These are phyloP conservation scores for Piromyces finnis DNA, from an alignment of 192 early-diverging fungal species.

Conservation along the genomic window DNA sequence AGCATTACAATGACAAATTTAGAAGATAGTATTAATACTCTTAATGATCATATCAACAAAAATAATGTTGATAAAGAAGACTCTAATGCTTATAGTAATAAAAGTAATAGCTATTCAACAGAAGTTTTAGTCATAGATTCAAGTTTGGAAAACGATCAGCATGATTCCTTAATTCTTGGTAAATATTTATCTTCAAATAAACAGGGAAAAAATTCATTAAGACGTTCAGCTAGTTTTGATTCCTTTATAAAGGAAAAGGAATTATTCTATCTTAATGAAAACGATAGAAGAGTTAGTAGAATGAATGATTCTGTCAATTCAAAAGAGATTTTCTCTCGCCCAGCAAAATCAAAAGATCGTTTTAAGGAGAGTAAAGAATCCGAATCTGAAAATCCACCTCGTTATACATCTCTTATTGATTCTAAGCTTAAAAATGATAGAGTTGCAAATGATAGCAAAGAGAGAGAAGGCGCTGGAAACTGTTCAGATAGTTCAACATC, in stretches of 20 bases:
- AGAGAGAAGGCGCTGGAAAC: too few species aligned
- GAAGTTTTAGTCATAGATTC: background rate
- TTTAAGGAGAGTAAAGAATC: background rate
- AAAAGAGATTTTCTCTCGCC: background rate
- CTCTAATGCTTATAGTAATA: background rate
- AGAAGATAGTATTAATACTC: background rate
- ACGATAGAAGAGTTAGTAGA: background rate
- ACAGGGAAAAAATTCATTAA: background rate
- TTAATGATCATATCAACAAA: too few species aligned
- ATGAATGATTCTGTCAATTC: too few species aligned
- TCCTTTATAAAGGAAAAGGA: background rate
- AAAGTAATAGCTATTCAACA: background rate
- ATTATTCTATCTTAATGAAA: too few species aligned
- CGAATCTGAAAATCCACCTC: background rate
- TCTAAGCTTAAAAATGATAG: too few species aligned
- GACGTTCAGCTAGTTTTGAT: background rate
- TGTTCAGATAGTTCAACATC: too few species aligned
- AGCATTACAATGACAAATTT: background rate
- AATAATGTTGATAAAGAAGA: background rate
- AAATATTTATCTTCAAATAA: background rate
- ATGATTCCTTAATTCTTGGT: background rate
- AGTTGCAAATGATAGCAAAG: too few species aligned
- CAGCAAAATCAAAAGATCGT: background rate
- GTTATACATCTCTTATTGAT: too few species aligned
- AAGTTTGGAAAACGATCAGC: background rate